These are phyloP conservation scores for Citrus hindsii DNA, from an alignment of 345 rosid genomes.

Conservation along the genomic window DNA sequence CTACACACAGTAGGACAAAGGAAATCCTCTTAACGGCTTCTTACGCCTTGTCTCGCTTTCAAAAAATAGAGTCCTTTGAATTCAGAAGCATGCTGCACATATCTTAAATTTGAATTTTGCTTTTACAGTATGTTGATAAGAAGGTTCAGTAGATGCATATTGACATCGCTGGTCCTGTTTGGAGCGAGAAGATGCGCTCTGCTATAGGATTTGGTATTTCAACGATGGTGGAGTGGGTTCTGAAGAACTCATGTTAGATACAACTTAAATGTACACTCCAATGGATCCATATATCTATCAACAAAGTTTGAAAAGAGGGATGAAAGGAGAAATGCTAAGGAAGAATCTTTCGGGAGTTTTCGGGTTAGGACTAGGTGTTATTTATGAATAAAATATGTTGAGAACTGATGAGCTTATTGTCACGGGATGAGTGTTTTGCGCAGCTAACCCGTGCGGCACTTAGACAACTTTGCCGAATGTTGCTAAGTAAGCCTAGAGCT, in stretches of 20 bases:
- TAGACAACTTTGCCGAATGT: too few relatives aligned
- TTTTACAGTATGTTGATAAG: constrained; percentile 72
- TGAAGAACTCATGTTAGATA: constrained; percentile 56
- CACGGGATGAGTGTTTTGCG: too few relatives aligned
- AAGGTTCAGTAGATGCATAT: constrained; percentile 98
- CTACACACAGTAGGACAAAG: too few relatives aligned
- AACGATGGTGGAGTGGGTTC: constrained; percentile 92
- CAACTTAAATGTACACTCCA: not conserved
- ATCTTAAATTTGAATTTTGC: not conserved
- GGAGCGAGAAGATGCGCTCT: constrained; percentile 72
- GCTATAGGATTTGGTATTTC: constrained; percentile 87
- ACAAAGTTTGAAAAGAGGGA: not conserved
- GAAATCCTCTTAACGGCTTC: not conserved
- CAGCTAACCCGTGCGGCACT: too few relatives aligned
- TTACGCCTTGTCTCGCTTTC: too few relatives aligned
- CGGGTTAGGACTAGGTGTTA: not conserved
- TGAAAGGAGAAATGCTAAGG: not conserved
- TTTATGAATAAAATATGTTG: constrained; percentile 2
- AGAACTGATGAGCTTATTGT: not conserved
- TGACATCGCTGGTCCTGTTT: constrained; percentile 93
- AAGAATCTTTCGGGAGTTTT: not conserved
- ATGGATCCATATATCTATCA: not conserved
- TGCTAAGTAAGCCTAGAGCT: too few relatives aligned
- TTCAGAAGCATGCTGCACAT: not conserved
- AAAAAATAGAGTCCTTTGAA: not conserved